A percentile compares a stretch with the other conserved stretches of the same genome.
These are phyloP conservation scores for Hyphopichia fennica DNA, from an alignment of 1,139 yeast genomes.

Conservation along the genomic window DNA sequence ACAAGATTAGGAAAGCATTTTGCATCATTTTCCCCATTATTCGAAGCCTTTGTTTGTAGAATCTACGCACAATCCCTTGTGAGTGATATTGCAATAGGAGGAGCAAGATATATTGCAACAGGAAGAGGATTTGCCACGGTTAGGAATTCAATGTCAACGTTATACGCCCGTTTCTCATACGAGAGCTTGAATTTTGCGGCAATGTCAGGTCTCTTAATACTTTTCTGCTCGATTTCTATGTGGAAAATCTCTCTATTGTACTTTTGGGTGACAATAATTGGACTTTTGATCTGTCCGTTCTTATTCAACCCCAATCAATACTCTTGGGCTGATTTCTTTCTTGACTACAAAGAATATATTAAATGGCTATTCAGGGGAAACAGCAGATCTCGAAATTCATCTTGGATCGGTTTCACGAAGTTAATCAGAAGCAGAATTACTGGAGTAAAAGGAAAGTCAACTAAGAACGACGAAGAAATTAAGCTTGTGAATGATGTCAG, in stretches of 20 bases:
- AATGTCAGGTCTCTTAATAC: conserved; percentile 33
- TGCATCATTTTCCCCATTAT: conserved; percentile 50
- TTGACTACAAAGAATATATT: conserved; percentile 44
- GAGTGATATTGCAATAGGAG: conserved; percentile 51
- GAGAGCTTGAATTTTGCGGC: conserved; percentile 49
- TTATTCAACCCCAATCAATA: conserved; percentile 55
- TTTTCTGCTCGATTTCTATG: conserved; percentile 46
- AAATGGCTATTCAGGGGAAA: conserved; percentile 50
- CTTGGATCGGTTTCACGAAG: conserved; percentile 34
- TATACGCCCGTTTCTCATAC: conserved; percentile 48
- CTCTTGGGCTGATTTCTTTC: conserved; percentile 47
- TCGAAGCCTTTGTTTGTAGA: conserved; percentile 54
- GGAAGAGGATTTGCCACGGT: conserved; percentile 57
- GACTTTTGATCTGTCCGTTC: conserved; percentile 49
- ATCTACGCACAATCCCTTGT: conserved; percentile 50
- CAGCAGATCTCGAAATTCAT: conserved; percentile 21
- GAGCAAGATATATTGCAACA: conserved; percentile 55
- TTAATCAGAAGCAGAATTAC: conserved; percentile 41
- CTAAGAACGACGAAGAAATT: conserved; percentile 19
- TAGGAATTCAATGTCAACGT: conserved; percentile 41
- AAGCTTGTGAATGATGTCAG: conserved; percentile 31
- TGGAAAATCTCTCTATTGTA: conserved; percentile 48
- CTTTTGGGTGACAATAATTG: conserved; percentile 50
- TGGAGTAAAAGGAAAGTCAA: conserved; percentile 38
- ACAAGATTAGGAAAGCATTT: conserved; percentile 48